Evolutionary conservation across 2,329 filamentous ascomycete species (phyloP).

Genomic region (Colletotrichum abscissum): DNA sequence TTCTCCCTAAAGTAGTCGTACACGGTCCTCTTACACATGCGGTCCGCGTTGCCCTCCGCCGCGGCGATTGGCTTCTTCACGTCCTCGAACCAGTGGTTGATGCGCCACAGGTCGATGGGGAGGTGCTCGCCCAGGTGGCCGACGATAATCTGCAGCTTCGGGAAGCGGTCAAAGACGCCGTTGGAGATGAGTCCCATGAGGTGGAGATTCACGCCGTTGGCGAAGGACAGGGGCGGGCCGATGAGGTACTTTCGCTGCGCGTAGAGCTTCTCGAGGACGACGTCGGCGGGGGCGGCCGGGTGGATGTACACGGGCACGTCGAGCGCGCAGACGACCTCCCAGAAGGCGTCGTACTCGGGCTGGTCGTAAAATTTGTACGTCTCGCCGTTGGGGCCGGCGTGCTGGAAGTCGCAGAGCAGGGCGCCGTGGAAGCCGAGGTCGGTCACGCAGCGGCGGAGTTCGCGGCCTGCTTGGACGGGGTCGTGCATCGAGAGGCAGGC

Average conservation of each 20-base stretch:
- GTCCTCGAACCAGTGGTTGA: slow-evolving; percentile 67
- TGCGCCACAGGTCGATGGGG: slow-evolving; percentile 61
- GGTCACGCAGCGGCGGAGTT: slow-evolving; percentile 64
- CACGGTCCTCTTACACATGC: slow-evolving; percentile 58
- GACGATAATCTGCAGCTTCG: slow-evolving; percentile 57
- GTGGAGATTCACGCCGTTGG: slow-evolving; percentile 69
- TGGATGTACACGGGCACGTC: slow-evolving; percentile 75
- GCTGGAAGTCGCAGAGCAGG: slow-evolving; percentile 72
- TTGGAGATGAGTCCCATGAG: slow-evolving; percentile 62
- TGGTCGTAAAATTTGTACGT: slow-evolving; percentile 74
- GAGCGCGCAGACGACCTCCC: slow-evolving; percentile 66
- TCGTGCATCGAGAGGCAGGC: slow-evolving; percentile 65
- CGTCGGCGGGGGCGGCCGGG: slow-evolving; percentile 67
- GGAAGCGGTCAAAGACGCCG: slow-evolving; percentile 61
- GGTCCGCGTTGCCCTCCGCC: slow-evolving; percentile 31
- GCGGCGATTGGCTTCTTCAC: slow-evolving; percentile 62
- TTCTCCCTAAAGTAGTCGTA: slow-evolving; percentile 65
- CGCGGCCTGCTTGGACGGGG: slow-evolving; percentile 59
- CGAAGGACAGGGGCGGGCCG: slow-evolving; percentile 69
- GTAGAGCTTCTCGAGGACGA: slow-evolving; percentile 68
- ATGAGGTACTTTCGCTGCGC: slow-evolving; percentile 69
- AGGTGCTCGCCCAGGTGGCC: slow-evolving; percentile 62
- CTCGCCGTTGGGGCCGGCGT: slow-evolving; percentile 67
- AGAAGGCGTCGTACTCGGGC: slow-evolving; percentile 71
- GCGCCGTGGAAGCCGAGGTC: slow-evolving; percentile 72